Percentiles rank a stretch among this genome's conserved stretches.
Evolutionary conservation across 2,329 filamentous ascomycete species (phyloP).

Genomic region (Lecanosticta acicola): DNA sequence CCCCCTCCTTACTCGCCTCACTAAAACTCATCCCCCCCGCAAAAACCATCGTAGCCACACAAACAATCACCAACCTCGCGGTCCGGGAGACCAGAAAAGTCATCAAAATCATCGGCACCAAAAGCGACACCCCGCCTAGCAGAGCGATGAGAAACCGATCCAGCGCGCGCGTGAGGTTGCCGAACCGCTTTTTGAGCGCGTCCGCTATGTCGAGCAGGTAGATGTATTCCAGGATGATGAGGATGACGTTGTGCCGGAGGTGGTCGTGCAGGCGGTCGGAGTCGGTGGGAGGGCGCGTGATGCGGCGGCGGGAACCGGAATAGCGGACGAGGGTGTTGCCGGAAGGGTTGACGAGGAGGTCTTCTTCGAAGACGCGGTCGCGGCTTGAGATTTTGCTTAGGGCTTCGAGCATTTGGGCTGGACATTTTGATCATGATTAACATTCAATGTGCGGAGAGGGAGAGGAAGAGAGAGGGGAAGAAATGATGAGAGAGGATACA

Average conservation of each 20-base stretch:
- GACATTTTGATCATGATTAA: background rate
- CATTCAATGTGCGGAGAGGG: background rate
- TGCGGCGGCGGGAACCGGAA: constrained; percentile 4
- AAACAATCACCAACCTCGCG: constrained; percentile 8
- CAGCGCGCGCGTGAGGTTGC: constrained; percentile 6
- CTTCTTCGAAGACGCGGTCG: constrained; percentile 11
- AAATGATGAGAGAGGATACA: no score
- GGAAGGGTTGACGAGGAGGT: background rate
- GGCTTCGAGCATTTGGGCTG: constrained; percentile 5
- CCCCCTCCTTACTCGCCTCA: constrained; percentile 4
- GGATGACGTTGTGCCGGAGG: constrained; percentile 8
- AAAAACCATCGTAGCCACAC: constrained; percentile 11
- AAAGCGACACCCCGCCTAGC: constrained; percentile 2
- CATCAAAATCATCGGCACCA: constrained; percentile 16
- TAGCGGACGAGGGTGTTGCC: background rate
- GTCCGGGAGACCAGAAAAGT: constrained; percentile 4
- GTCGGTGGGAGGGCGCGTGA: constrained; percentile 3
- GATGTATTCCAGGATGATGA: constrained; percentile 9
- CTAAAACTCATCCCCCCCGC: constrained; percentile 3
- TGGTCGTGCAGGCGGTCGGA: constrained; percentile 6
- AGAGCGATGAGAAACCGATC: constrained; percentile 8
- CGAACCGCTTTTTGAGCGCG: constrained; percentile 8
- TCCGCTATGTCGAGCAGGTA: constrained; percentile 9
- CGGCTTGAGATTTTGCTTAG: constrained; percentile 5
- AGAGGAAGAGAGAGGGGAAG: no score